Evolutionary conservation across 1,139 yeast species (phyloP).

Genomic region (Yamadazyma kanchanaburiensis): DNA sequence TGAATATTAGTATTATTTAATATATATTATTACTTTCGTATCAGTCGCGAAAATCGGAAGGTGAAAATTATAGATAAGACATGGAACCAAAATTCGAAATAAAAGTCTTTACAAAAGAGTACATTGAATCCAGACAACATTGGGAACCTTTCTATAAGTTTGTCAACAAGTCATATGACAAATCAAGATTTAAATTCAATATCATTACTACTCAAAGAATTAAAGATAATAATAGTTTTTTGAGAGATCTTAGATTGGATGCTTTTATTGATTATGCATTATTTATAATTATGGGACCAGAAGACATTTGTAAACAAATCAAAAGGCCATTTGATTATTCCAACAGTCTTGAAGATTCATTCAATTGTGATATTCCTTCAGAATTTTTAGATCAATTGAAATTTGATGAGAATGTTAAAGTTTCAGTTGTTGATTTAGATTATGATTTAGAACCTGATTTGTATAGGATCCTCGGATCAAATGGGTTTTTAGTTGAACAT

Average conservation of each 20-base stretch:
- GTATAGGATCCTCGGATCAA: constrained; percentile 37
- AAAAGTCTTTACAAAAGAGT: constrained; percentile 1
- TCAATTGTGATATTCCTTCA: constrained; percentile 30
- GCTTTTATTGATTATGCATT: constrained; percentile 17
- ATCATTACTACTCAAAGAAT: constrained; percentile 44
- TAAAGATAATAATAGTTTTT: constrained; percentile 22
- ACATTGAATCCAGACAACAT: background rate
- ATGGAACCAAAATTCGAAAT: constrained; percentile 1
- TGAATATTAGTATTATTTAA: too few species aligned
- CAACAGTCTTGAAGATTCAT: constrained; percentile 16
- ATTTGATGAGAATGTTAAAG: constrained; percentile 12
- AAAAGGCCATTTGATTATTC: constrained; percentile 21
- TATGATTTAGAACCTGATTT: constrained; percentile 18
- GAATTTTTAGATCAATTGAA: constrained; percentile 2
- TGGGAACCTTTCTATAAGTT: constrained; percentile 2
- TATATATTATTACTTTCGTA: too few species aligned
- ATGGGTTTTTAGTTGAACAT: constrained; percentile 32
- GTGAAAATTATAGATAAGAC: background rate
- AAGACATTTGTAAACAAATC: constrained; percentile 14
- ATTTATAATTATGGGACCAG: constrained; percentile 28
- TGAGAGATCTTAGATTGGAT: constrained; percentile 22
- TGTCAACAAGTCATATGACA: constrained; percentile 50
- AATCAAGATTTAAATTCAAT: constrained; percentile 39
- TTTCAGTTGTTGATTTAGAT: constrained; percentile 16
- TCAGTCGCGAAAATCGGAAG: background rate